Conservation (phyloP, 1,284 basidiomycete species). For the Leccinum fuscescens region DNA sequence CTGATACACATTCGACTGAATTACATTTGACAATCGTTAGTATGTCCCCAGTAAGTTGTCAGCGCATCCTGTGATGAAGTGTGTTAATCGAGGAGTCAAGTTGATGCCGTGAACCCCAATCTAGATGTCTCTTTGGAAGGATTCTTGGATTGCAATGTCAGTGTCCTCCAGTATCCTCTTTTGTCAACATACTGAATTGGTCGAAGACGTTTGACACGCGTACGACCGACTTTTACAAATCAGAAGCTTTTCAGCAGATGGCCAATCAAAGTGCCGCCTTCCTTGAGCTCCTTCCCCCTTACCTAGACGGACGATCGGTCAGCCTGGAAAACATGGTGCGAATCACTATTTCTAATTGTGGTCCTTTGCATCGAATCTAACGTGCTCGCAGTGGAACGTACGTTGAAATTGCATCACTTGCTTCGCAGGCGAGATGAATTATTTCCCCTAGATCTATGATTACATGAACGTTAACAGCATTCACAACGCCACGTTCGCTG, state of each 20-base stretch:
- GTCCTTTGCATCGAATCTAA: slow-evolving; percentile 6
- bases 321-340: slow-evolving; percentile 65
- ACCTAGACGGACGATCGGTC: slow-evolving; percentile 57
- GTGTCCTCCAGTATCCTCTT: slow-evolving; percentile 15
- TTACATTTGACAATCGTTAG: slow-evolving; percentile 23
- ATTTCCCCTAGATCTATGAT: slow-evolving; percentile 57
- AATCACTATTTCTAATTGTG: not conserved
- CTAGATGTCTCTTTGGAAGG: slow-evolving; percentile 64
- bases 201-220: slow-evolving; percentile 51
- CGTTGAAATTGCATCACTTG: slow-evolving; percentile 18
- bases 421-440: not conserved
- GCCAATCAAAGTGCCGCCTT: slow-evolving; percentile 51
- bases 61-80: slow-evolving; percentile 28
- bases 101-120: slow-evolving; percentile 64
- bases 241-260: slow-evolving; percentile 52
- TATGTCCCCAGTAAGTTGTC: slow-evolving; percentile 59
- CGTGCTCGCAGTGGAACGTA: slow-evolving; percentile 57
- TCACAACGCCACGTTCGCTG: slow-evolving; percentile 62
- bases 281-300: slow-evolving; percentile 51
- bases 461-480: slow-evolving; percentile 72
- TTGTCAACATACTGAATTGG: not conserved
- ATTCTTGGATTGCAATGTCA: slow-evolving; percentile 60
- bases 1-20: not conserved
- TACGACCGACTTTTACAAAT: slow-evolving; percentile 52
- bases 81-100: slow-evolving; percentile 38